Conservation (phyloP, 164 flowering plant species). For the Liriodendron chinense region DNA sequence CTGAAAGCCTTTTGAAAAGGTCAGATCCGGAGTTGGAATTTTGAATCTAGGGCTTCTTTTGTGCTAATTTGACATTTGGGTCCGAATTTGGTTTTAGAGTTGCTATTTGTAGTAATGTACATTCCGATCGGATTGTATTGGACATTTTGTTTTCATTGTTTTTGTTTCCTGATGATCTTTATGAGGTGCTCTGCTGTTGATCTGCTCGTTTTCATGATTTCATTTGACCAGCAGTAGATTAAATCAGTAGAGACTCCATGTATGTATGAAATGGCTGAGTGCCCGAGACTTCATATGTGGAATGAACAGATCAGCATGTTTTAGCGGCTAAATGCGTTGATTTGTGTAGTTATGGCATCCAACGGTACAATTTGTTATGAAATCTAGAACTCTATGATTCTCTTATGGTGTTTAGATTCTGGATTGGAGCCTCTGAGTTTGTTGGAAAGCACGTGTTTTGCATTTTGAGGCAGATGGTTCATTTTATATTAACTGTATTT, state of each 20-base stretch:
- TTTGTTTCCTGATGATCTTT: constrained; percentile 11
- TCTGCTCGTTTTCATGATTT: background rate
- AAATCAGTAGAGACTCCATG: no score
- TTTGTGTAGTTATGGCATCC: background rate
- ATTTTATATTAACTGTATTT: no score
- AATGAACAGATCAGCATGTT: background rate
- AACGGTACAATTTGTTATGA: background rate
- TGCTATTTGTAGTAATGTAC: background rate
- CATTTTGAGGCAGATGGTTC: background rate
- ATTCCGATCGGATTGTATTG: background rate
- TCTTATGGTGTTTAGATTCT: background rate
- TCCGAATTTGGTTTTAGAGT: constrained; percentile 1
- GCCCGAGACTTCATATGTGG: background rate
- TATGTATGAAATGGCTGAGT: background rate
- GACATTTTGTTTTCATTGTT: background rate
- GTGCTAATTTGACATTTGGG: background rate
- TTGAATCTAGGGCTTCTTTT: background rate
- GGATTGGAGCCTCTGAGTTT: background rate
- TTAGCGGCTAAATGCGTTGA: background rate
- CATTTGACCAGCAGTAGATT: background rate
- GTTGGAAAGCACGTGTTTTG: background rate
- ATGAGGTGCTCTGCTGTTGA: background rate
- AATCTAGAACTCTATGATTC: background rate
- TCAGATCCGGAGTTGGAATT: constrained; percentile 44
- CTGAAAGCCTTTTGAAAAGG: constrained; percentile 71